Evolutionary conservation across 768 basidiomycete species (phyloP), one percentile per base, ranked within the genome.

Genomic region (Thelephora aurantiotincta): DNA sequence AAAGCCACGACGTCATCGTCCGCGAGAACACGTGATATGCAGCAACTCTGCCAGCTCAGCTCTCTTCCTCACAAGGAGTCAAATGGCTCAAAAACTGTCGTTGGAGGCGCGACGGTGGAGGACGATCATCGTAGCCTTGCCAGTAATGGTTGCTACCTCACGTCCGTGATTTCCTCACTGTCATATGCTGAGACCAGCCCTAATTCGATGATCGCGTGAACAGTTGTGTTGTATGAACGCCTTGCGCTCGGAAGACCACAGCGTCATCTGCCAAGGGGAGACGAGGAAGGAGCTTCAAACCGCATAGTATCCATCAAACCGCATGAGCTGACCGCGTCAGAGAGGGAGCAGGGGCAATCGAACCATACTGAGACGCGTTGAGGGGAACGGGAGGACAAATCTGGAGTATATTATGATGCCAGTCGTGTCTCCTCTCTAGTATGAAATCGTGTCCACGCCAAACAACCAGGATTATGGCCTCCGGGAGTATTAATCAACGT

Each of bases 161-260:
- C 71, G 82, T 85, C 48, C 50, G 77, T 68, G 11, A 6, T 36
- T 12, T 19, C 38, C 43, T 35, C 55, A n/a, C n/a, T n/a, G n/a
- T n/a, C n/a, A n/a, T n/a, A n/a, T 43, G 23, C 34, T 22, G 47
- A 45, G 26, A 35, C 43, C 26, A 20, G 33, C 16, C 23, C 42
- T 18, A n/a, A 20, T 41, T 41, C 9, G 9, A 18, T 51, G 55
- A 18, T 48, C 19, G 34, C 34, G 12, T 23, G 14, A 14, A 35
- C 53, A 84, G 83, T 73, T 42, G 73, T 84, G 43, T 60, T 83
- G 51, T 85, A 81, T 58, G 77, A 75, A 57, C 76, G 83, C 3
- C 63, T 80, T 2, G 68, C 75, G 18, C 64, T 76, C 18, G 73
- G 72, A 37, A 70, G 75, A 50, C 66, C 71, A 11, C 70, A 65